A percentile compares a stretch with the other conserved stretches of the same genome.
Conservation (phyloP, 164 flowering plant genomes). For the Tetrastigma voinierianum region DNA sequence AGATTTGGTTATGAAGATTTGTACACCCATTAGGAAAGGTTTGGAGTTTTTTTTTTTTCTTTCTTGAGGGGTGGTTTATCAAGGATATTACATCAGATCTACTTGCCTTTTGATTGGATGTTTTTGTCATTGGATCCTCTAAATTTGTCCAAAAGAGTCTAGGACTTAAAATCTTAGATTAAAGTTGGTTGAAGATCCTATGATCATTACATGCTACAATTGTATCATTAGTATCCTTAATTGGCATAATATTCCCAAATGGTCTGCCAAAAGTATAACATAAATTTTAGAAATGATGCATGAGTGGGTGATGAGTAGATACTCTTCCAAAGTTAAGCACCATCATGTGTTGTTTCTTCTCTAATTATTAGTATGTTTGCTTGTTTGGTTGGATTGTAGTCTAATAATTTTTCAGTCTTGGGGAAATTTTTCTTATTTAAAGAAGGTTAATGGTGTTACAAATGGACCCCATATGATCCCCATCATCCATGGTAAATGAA, state of each 20-base stretch:
- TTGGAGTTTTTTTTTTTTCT: not conserved
- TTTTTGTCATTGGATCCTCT: slow-evolving; percentile 12
- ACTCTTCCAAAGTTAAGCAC: slow-evolving; percentile 12
- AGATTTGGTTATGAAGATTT: not conserved
- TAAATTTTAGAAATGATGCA: slow-evolving; percentile 7
- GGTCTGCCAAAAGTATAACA: not conserved
- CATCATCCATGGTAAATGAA: slow-evolving; percentile 1
- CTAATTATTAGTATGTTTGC: slow-evolving; percentile 11
- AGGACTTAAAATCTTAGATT: not conserved
- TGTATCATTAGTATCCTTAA: slow-evolving; percentile 5
- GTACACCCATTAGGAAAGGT: not conserved
- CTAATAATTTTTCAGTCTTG: not conserved
- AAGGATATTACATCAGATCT: not conserved
- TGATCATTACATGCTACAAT: slow-evolving; percentile 2
- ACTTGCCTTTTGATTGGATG: not conserved
- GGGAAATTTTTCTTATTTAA: not conserved
- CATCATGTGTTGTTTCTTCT: slow-evolving; percentile 7
- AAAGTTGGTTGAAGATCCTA: slow-evolving; percentile 6
- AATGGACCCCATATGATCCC: not conserved
- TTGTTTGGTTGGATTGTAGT: slow-evolving; percentile 6
- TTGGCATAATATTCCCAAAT: not conserved
- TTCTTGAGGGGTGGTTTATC: not conserved
- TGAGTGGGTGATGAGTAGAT: slow-evolving; percentile 12
- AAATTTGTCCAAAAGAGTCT: not conserved
- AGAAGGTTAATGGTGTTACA: not conserved